Conservation (phyloP, 2,329 filamentous ascomycete species). For the Aspergillus proliferans region DNA sequence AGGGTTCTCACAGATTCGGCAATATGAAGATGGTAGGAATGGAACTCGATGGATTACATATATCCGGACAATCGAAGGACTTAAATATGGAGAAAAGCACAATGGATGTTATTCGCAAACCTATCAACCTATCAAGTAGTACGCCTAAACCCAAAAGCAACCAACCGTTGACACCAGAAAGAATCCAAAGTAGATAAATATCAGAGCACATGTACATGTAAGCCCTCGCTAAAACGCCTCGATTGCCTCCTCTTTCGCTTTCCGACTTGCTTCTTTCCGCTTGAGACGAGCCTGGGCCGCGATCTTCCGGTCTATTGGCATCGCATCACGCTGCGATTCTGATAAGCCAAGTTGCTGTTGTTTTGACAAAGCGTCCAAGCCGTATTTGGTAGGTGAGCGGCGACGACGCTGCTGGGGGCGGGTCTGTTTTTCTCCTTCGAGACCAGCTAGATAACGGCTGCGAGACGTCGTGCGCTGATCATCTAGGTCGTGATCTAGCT, state of each 20-base stretch:
- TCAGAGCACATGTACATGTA: too few relatives aligned
- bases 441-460: conserved; percentile 12
- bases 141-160: too few relatives aligned
- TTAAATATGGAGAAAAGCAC: too few relatives aligned
- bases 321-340: conserved; percentile 16
- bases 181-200: too few relatives aligned
- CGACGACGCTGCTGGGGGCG: conserved; percentile 7
- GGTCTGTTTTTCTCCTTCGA: conserved; percentile 16
- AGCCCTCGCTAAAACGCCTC: too few relatives aligned
- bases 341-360: conserved; percentile 13
- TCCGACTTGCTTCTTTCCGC: conserved; percentile 21
- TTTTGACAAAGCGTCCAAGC: conserved; percentile 20
- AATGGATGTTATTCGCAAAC: too few relatives aligned
- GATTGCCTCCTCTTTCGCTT: conserved; percentile 16
- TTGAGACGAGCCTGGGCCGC: conserved; percentile 32
- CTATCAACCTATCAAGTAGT: too few relatives aligned
- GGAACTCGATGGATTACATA: too few relatives aligned
- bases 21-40: too few relatives aligned
- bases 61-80: too few relatives aligned
- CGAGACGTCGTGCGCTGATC: conserved; percentile 20
- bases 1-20: too few relatives aligned
- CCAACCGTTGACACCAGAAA: too few relatives aligned
- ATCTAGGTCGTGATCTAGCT: conserved; percentile 15
- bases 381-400: conserved; percentile 22
- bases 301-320: conserved; percentile 28